Base-by-base conservation (phyloP, 2,329 filamentous ascomycete species). In the Xylariaceae sp. region DNA sequence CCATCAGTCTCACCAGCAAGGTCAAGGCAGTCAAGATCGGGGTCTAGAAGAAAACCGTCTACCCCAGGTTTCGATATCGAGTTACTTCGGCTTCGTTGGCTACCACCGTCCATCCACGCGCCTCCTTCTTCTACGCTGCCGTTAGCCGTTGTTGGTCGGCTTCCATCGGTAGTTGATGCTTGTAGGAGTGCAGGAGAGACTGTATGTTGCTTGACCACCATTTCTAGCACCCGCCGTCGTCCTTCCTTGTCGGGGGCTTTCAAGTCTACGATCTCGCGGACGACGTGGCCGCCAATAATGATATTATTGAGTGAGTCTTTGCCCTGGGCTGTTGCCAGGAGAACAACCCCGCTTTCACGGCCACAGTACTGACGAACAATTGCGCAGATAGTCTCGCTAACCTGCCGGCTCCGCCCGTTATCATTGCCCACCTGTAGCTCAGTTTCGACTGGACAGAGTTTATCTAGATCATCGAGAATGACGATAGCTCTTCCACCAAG, bases 211-310 rank as follows among this genome's bases (percentile, higher is more conserved):
- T 73, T 82, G 11, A 89, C 86, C 13, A 97, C 82, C 55, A 88
- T 86, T 65, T 96, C 91, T 67, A 97, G 81, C 2, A 99, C 86
- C 61, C 86, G 86, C 35, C 92, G 81, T 59, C 94, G 83, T 2
- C 89, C 89, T 62, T 97, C 92, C 73, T 99, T 99, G 65, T 93
- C 89, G 0, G 94, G 94, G 0, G 94, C 92, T 67, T 93, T 94
- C 50, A 99, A 76, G 37, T 87, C 87, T 26, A 97, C 77, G 58
- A 97, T 96, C 68, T 99, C 94, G 42, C 92, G 86, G 30, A 96
- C 90, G 27, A 97, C 86, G 71, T 97, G 93, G 1, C 92, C 91
- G 18, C 93, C 91, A 52, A 97, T 85, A 46, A 99, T 84, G 13
- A 96, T 85, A 62, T 90, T 92, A 71, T 99, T 94, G 43, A 99